Percentiles rank a stretch among this genome's conserved stretches.
Evolutionary conservation across 169 alveolate genomes (phyloP).

Genomic region (Miamiensis avidus): DNA sequence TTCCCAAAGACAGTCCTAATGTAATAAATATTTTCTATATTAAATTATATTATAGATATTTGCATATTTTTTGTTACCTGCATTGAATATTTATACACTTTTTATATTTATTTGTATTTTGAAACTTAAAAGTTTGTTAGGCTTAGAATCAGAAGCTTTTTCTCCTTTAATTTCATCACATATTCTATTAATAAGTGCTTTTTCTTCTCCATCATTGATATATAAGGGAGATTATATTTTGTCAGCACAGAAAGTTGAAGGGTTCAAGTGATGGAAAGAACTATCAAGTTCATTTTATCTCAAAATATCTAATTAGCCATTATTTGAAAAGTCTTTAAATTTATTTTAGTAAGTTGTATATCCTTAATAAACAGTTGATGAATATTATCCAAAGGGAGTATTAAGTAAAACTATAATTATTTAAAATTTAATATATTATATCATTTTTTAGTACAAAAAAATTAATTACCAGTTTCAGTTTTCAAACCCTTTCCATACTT

Average conservation of each 20-base stretch:
- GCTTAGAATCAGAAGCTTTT: neutral
- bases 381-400: neutral
- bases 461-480: neutral
- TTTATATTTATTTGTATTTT: too few relatives aligned
- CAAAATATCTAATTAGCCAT: neutral
- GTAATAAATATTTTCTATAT: neutral
- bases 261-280: neutral
- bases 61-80: constrained; percentile 4
- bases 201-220: neutral
- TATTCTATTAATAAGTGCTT: neutral
- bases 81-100: neutral
- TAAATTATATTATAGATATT: neutral
- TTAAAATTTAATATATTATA: too few relatives aligned
- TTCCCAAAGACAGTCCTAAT: constrained; percentile 54
- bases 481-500: neutral
- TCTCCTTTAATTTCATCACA: neutral
- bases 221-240: neutral
- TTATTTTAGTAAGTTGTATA: too few relatives aligned
- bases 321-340: neutral
- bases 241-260: neutral
- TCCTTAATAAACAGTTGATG: neutral
- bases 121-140: neutral
- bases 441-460: too few relatives aligned
- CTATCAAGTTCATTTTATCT: neutral
- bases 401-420: neutral